Base-by-base conservation (phyloP, 2,329 filamentous ascomycete species). In the Diaporthe nobilis region DNA sequence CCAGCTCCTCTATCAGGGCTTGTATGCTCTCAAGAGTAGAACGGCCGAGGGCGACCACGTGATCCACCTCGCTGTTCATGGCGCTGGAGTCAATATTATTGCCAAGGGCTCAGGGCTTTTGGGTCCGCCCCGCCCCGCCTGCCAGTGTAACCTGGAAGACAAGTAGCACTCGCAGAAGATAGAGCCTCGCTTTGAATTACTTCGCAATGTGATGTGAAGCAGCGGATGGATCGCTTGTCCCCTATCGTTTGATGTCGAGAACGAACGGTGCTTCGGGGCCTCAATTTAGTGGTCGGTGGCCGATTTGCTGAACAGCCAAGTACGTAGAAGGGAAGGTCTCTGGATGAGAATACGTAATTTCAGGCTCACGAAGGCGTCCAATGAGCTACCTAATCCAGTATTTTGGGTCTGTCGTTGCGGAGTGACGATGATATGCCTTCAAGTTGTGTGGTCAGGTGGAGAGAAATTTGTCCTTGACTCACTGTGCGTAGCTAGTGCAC, bases 1-100 rank as follows among this genome's bases (percentile, higher is more conserved):
- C 70, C 22, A 77, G 51, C 31, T 77, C 77, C 12, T 39, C 73
- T 4, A 74, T 65, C 61, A 77, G 47, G 7, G 49, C 51, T 12
- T 68, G 68, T 34, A 77, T 76, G 47, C 71, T 47, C 8, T 75
- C n/a, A 22, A 75, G 53, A 4, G 72, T 77, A 17, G 61, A 37
- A 13, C n/a, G 63, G 4, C 72, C 75, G 1, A 77, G 70, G 22
- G 17, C 17, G 8, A 57, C 39, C 49, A 77, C 75, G 15, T 60
- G 39, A 37, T 73, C 71, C 37, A 73, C 58, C 8, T 55, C 51
- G 25, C 22, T 34, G 31, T 55, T 51, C 72, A 72, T 76, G 63
- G 34, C 49, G 49, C 37, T n/a, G 34, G 12, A 7, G 22, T 28
- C 31, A 28, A 49, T 42, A 10, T 42, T 42, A 0, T 37, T 42